Base-by-base conservation (phyloP, 2,329 filamentous ascomycete species). In the Neofusicoccum parvum region DNA sequence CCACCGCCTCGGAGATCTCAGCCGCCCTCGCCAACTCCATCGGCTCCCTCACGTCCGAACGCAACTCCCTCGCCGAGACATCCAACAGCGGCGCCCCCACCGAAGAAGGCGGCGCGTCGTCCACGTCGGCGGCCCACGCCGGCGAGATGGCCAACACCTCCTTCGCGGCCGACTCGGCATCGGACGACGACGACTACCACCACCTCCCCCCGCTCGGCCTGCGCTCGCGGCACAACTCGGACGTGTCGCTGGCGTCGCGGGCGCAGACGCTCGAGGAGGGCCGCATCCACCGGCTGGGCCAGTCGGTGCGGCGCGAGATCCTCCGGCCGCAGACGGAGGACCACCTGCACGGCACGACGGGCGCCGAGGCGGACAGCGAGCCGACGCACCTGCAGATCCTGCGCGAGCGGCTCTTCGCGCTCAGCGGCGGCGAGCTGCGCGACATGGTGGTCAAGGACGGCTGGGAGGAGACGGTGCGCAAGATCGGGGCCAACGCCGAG, bases 231-330 rank as follows among this genome's bases (percentile, higher is more conserved):
- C 84, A 86, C 68, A 86, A 85, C 70, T 89, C 87, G 1, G 88
- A 90, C 70, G 88, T 90, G n/a, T 89, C 86, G 2, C 82, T 91
- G 10, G 87, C 88, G 50, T 86, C 86, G 3, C 86, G 87, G 59
- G 87, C 86, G 23, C 84, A 90, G 67, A 84, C 85, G 0, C 83
- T 87, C 51, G 89, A 92, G 79, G 89, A 92, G 83, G 89, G 89
- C 37, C 86, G 86, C 37, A 84, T 91, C 70, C 89, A 90, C 72
- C 87, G 89, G 32, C 83, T 91, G 43, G 87, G 88, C 36, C 88
- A 91, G 71, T 83, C 86, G 68, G 80, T 91, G 50, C 86, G 88
- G 20, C 86, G 88, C 48, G 87, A 89, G 66, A 82, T 91, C 43
- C 79, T 90, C 49, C 80, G 81, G 15, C 80, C 83, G 3, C 79